A percentile compares a stretch with the other conserved stretches of the same genome.
phyloP scores from a whole-genome alignment of 2,329 filamentous ascomycete species.

The Colletotrichum sp. region DNA sequence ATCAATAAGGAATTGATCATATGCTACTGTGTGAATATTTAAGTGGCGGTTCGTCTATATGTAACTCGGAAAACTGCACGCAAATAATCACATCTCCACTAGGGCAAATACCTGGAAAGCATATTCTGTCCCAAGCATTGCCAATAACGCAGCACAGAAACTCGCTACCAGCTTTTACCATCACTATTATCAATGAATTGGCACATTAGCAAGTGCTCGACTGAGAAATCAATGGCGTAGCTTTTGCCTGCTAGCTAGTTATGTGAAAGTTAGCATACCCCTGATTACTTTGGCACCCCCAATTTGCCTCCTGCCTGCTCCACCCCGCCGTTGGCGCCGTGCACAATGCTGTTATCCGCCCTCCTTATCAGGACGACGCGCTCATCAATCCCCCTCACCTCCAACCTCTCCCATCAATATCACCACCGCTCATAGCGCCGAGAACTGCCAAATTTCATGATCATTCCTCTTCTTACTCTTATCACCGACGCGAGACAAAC shows the following conservation, averaged over 20 bases:
- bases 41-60: background rate
- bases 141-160: background rate
- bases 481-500: background rate
- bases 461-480: background rate
- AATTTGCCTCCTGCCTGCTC: background rate
- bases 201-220: background rate
- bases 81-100: background rate
- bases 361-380: background rate
- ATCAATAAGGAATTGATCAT: background rate
- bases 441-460: background rate
- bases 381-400: background rate
- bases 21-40: background rate
- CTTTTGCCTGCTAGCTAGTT: background rate
- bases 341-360: background rate
- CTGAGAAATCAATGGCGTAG: background rate
- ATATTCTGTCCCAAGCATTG: background rate
- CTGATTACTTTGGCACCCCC: background rate
- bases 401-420: background rate
- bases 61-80: background rate
- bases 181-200: background rate
- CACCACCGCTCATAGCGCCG: background rate
- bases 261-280: background rate
- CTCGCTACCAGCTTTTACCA: background rate
- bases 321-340: conserved; percentile 24
- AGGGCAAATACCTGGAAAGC: background rate